Conservation (phyloP, 2,329 filamentous ascomycete genomes). For the Fusarium udum region DNA sequence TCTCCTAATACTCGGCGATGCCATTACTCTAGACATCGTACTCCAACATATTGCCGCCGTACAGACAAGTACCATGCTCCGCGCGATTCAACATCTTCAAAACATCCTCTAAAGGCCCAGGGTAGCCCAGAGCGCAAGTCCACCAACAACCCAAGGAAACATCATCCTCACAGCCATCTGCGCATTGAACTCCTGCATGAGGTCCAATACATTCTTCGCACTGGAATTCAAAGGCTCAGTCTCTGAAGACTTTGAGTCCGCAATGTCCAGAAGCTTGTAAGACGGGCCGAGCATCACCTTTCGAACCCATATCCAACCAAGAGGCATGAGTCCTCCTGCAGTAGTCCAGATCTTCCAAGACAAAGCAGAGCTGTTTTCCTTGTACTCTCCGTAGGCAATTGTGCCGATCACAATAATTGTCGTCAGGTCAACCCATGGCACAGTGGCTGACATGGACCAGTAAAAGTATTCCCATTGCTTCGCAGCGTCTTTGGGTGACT, state of each 20-base stretch:
- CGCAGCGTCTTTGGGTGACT: conserved; percentile 23
- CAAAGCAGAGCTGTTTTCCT: neutral
- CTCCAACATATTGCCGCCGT: neutral
- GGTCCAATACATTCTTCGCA: neutral
- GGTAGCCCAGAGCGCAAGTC: conserved; percentile 29
- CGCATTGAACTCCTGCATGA: conserved; percentile 26
- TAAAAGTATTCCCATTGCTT: conserved; percentile 35
- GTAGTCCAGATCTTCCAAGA: conserved; percentile 5
- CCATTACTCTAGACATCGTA: neutral
- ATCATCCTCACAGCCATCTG: conserved; percentile 33
- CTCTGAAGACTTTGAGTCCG: neutral
- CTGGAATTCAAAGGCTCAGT: neutral
- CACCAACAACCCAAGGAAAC: conserved; percentile 34
- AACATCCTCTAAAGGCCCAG: neutral
- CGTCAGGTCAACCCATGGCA: conserved; percentile 22
- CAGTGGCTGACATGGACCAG: conserved; percentile 31
- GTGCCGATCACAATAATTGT: conserved; percentile 26
- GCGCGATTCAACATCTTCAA: too few species aligned
- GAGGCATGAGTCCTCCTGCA: neutral
- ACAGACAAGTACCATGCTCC: neutral
- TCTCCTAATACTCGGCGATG: fast-evolving
- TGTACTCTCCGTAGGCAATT: neutral
- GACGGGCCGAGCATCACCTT: neutral
- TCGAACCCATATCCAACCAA: conserved; percentile 4
- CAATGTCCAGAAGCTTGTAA: neutral